These are phyloP conservation scores for Eustoma russellianum DNA, from an alignment of 257 asterid genomes.

Conservation along the genomic window DNA sequence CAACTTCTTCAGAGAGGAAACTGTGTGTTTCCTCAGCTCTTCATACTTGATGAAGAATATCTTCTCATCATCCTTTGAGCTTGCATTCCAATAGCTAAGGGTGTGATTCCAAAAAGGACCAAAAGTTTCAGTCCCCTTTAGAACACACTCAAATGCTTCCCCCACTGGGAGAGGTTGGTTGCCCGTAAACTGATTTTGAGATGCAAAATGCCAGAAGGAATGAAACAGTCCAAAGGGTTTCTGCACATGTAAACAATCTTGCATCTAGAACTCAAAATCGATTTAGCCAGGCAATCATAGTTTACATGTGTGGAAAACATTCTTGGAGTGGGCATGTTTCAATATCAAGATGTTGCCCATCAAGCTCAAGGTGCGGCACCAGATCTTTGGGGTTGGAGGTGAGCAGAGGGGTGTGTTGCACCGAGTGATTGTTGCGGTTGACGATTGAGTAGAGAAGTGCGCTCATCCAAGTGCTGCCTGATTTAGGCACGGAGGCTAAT, in stretches of 20 bases:
- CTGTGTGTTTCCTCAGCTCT: neutral
- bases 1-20: neutral
- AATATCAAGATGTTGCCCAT: neutral
- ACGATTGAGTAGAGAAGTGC: neutral
- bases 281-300: neutral
- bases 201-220: neutral
- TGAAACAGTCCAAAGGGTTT: neutral
- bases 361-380: neutral
- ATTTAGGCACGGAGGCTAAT: neutral
- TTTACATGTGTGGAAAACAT: constrained; percentile 9
- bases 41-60: too few relatives aligned
- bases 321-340: constrained; percentile 3
- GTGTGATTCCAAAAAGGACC: too few relatives aligned
- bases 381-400: neutral
- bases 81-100: too few relatives aligned
- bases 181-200: neutral
- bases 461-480: neutral
- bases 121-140: too few relatives aligned
- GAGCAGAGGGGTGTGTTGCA: neutral
- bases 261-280: neutral
- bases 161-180: too few relatives aligned
- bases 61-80: too few relatives aligned
- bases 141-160: too few relatives aligned
- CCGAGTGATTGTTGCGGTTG: neutral
- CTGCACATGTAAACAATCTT: neutral